A percentile compares a stretch with the other conserved stretches of the same genome.
Conservation (phyloP, 345 rosid species). For the Abelmoschus esculentus region DNA sequence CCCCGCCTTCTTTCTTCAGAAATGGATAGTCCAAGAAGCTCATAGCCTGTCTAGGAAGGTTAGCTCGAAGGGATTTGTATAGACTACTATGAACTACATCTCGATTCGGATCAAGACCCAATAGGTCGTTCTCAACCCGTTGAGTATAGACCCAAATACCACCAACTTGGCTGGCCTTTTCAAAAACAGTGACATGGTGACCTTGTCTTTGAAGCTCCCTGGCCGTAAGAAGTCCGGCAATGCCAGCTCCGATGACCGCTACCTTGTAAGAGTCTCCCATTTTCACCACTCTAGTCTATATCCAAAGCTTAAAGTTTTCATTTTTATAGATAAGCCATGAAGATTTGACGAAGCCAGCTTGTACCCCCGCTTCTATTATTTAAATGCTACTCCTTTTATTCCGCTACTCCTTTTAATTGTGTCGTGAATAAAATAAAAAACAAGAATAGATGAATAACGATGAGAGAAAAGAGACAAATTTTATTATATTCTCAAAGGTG, state of each 20-base stretch:
- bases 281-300: not conserved
- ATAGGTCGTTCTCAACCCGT: slow-evolving; percentile 37
- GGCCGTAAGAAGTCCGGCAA: not conserved
- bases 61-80: slow-evolving; percentile 52
- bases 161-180: slow-evolving; percentile 33
- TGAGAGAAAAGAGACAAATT: too few species aligned
- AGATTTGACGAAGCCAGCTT: too few species aligned
- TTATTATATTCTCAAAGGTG: too few species aligned
- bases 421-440: too few species aligned
- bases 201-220: slow-evolving; percentile 54
- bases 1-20: slow-evolving; percentile 6
- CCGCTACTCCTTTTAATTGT: too few species aligned
- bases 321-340: too few species aligned
- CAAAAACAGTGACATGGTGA: slow-evolving; percentile 43
- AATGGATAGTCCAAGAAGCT: slow-evolving; percentile 51
- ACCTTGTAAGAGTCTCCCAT: not conserved
- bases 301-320: too few species aligned
- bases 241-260: slow-evolving; percentile 1
- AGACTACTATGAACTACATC: slow-evolving; percentile 40
- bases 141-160: slow-evolving; percentile 53
- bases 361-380: too few species aligned
- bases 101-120: slow-evolving; percentile 40
- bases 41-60: slow-evolving; percentile 54
- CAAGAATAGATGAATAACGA: too few species aligned
- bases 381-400: too few species aligned